Percentiles rank a stretch among this genome's conserved stretches.
Conservation (phyloP, 2,329 filamentous ascomycete species). For the Aspergillus nomiae region DNA sequence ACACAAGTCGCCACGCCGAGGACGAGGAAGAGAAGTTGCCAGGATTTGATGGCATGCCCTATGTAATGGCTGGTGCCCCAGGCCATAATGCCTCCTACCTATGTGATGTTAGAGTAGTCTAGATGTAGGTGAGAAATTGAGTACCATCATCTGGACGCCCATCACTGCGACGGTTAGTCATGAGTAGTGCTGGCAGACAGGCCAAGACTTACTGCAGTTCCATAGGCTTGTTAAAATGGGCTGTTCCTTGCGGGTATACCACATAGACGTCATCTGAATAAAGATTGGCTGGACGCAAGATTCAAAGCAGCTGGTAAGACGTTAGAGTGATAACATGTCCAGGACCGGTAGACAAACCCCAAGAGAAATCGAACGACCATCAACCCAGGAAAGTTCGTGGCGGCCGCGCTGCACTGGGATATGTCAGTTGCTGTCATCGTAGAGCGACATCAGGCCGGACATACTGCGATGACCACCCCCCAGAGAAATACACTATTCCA, state of each 20-base stretch:
- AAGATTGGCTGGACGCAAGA: slow-evolving; percentile 39
- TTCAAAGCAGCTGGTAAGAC: not conserved
- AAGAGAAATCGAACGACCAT: slow-evolving; percentile 17
- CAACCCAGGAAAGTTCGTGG: slow-evolving; percentile 41
- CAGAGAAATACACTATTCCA: slow-evolving; percentile 47
- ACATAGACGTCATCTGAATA: slow-evolving; percentile 55
- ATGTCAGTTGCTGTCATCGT: not conserved
- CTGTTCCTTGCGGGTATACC: slow-evolving; percentile 69
- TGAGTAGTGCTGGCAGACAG: not conserved
- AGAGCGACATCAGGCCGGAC: slow-evolving; percentile 32
- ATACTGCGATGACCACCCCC: slow-evolving; percentile 48
- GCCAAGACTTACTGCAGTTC: slow-evolving; percentile 57
- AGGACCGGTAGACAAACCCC: slow-evolving; percentile 7
- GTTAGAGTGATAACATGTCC: slow-evolving; percentile 52
- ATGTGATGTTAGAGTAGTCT: not conserved
- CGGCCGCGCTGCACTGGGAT: slow-evolving; percentile 28
- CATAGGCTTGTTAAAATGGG: slow-evolving; percentile 65
- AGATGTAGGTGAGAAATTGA: not conserved
- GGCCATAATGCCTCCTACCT: slow-evolving; percentile 66
- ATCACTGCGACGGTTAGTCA: slow-evolving; percentile 49
- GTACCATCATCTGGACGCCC: slow-evolving; percentile 60
- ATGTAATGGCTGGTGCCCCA: slow-evolving; percentile 50
- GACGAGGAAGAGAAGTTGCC: slow-evolving; percentile 66
- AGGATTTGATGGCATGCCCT: slow-evolving; percentile 56
- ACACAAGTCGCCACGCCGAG: slow-evolving; percentile 55